phyloP scores from a whole-genome alignment of 1,139 yeast genomes.

The Suhomyces panamericanus region DNA sequence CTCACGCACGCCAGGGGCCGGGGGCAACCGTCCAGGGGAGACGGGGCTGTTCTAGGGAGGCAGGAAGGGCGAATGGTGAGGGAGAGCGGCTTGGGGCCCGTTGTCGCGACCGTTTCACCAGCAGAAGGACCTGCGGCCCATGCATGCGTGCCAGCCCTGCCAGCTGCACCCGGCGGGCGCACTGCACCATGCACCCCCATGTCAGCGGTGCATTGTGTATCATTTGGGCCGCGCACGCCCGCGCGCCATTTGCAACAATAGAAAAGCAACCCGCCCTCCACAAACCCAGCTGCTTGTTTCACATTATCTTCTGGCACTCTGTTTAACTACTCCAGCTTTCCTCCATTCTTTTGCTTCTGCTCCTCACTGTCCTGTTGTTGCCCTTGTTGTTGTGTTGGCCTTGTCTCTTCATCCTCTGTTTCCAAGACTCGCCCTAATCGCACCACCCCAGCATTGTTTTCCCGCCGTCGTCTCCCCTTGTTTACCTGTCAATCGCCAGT shows the following conservation, averaged over 20 bases:
- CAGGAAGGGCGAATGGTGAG: too few species aligned
- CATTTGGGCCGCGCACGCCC: not conserved
- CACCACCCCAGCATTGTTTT: not conserved
- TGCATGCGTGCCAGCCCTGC: not conserved
- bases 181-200: not conserved
- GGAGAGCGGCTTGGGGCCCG: too few species aligned
- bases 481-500: not conserved
- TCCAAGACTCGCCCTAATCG: not conserved
- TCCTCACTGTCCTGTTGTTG: not conserved
- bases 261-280: not conserved
- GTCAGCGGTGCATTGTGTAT: slow-evolving; percentile 1
- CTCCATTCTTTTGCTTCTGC: not conserved
- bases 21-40: too few species aligned
- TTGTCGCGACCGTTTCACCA: too few species aligned
- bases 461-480: not conserved
- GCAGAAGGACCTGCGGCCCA: not conserved
- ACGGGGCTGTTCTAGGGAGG: too few species aligned
- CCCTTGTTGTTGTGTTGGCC: too few species aligned
- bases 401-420: not conserved
- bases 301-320: not conserved
- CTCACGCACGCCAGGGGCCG: not conserved
- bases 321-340: not conserved
- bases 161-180: not conserved
- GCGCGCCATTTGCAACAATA: not conserved
- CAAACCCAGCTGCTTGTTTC: not conserved